These are phyloP conservation scores for Boletellus deceptivus DNA, from an alignment of 1,284 basidiomycete species.

Conservation along the genomic window DNA sequence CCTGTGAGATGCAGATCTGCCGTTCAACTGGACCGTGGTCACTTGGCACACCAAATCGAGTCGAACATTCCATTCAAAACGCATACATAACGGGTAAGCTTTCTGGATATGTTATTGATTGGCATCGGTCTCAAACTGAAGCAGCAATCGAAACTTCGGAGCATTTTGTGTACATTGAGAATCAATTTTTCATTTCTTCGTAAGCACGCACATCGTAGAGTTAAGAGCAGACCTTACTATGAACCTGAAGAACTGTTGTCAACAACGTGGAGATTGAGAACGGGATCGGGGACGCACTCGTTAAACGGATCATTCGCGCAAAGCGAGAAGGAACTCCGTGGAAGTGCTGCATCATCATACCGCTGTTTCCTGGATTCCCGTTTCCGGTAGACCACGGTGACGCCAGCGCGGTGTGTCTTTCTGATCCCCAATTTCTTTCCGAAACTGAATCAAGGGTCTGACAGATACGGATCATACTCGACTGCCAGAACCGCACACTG, in stretches of 20 bases:
- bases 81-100: constrained; percentile 84
- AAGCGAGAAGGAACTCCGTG: constrained; percentile 81
- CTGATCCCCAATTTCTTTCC: not conserved
- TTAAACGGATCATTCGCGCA: constrained; percentile 88
- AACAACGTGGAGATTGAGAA: constrained; percentile 91
- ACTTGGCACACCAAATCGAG: constrained; percentile 81
- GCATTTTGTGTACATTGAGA: constrained; percentile 93
- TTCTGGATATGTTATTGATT: not conserved
- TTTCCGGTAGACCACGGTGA: constrained; percentile 92
- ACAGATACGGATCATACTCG: constrained; percentile 87
- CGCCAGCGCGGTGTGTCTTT: constrained; percentile 75
- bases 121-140: not conserved
- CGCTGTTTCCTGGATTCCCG: constrained; percentile 91
- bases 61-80: constrained; percentile 94
- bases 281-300: constrained; percentile 91
- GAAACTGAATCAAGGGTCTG: constrained; percentile 2
- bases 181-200: constrained; percentile 99
- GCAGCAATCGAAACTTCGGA: constrained; percentile 93
- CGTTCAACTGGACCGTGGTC: constrained; percentile 97
- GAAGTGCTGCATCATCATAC: constrained; percentile 93
- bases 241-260: constrained; percentile 65
- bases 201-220: constrained; percentile 37
- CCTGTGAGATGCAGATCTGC: constrained; percentile 97
- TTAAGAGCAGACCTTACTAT: constrained; percentile 5
- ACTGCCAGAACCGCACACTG: constrained; percentile 92